These are phyloP conservation scores for Linnemannia schmuckeri DNA, from an alignment of 192 early-diverging fungal species.

Conservation along the genomic window DNA sequence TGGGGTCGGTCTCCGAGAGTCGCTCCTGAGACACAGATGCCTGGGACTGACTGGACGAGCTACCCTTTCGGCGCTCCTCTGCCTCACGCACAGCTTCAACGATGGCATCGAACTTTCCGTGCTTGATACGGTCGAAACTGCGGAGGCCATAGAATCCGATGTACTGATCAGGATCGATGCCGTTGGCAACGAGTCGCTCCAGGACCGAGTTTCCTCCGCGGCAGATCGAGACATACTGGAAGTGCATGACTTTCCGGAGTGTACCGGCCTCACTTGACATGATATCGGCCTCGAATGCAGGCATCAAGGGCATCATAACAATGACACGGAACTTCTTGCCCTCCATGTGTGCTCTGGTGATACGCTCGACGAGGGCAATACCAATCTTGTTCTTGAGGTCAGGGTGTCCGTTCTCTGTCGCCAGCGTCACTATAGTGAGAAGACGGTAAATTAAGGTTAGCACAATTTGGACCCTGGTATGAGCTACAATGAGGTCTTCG, in stretches of 20 bases:
- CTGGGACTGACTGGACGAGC: neutral
- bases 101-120: conserved; percentile 55
- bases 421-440: conserved; percentile 60
- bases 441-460: neutral
- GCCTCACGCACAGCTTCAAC: conserved; percentile 50
- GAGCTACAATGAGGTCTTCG: neutral
- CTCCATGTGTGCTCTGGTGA: conserved; percentile 76
- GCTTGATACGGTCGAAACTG: conserved; percentile 81
- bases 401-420: conserved; percentile 54
- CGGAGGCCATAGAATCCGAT: conserved; percentile 86
- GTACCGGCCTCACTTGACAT: conserved; percentile 80
- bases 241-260: conserved; percentile 80
- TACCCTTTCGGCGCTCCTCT: conserved; percentile 6
- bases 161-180: conserved; percentile 72
- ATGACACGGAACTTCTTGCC: conserved; percentile 82
- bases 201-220: conserved; percentile 84
- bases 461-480: no score
- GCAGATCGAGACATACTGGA: conserved; percentile 84
- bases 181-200: conserved; percentile 64
- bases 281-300: conserved; percentile 90
- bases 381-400: conserved; percentile 88
- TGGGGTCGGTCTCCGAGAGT: neutral
- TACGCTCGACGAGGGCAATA: conserved; percentile 81
- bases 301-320: conserved; percentile 90
- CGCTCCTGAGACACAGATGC: neutral